Evolutionary conservation across 116 monocot genomes (phyloP), one percentile per base, ranked within the genome.

Genomic region (Phalaenopsis hybrid): DNA sequence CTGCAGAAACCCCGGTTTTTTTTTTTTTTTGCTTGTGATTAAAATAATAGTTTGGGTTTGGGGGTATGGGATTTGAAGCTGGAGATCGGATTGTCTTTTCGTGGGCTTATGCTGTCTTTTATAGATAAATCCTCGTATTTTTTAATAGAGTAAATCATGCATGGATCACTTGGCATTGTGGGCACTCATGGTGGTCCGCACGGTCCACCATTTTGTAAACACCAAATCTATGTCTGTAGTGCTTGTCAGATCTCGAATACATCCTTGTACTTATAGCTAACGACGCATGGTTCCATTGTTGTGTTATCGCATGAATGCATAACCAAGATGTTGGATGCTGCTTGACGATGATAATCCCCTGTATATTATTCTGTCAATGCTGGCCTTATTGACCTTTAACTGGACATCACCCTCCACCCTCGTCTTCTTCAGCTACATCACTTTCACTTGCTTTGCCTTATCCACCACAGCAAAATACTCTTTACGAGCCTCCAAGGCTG

Each of bases 21-120:
- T 37, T 37, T 37, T 37, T 37, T 37, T 94, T 80, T 74, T 70
- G 34, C 4, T n/a, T 31, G 13, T 72, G 11, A 15, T 11, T 72
- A 15, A 15, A 34, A 37, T 37, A 72, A 37, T 31, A 37, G 72
- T 25, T 65, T 65, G 23, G 9, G 21, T 61, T 61, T 1, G 4
- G 61, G 16, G 20, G 21, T 61, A 17, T 58, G 20, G 41, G 41
- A 41, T 41, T 41, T 41, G 4, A 41, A 41, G 4, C 20, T 58
- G 58, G 15, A 17, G 58, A 15, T 15, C 58, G 9, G 58, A 58
- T 58, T 58, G 15, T 4, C 21, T 21, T 5, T 17, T 21, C 20
- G 61, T 2, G 17, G 12, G 23, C 7, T 21, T 6, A 21, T 65
- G 65, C 21, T 9, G 23, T 65, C 65, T 65, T 65, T 5, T 65